These are phyloP conservation scores for Curvularia eragrostidis DNA, from an alignment of 2,329 filamentous ascomycete species.

Conservation along the genomic window DNA sequence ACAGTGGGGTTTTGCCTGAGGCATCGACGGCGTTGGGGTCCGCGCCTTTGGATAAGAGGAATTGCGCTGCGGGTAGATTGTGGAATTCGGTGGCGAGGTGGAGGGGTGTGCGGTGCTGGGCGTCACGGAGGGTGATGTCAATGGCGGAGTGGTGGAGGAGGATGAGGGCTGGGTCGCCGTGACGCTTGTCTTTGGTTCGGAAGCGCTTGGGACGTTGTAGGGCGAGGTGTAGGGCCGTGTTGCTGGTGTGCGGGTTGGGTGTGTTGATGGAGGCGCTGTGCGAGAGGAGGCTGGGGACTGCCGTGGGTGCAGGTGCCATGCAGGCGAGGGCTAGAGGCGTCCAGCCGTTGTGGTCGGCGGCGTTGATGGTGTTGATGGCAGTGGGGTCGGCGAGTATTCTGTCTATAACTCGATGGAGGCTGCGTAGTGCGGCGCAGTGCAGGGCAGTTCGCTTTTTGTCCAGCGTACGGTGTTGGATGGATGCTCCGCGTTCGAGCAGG, in stretches of 20 bases:
- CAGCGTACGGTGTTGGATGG: neutral
- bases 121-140: neutral
- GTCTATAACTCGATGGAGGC: neutral
- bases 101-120: neutral
- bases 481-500: neutral
- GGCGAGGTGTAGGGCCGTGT: neutral
- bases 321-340: neutral
- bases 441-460: neutral
- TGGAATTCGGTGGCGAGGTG: neutral
- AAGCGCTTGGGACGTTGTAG: neutral
- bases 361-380: neutral
- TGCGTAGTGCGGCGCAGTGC: neutral
- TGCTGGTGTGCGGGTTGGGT: neutral
- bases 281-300: slow-evolving; percentile 25
- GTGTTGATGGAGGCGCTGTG: slow-evolving; percentile 22
- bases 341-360: neutral
- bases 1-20: neutral
- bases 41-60: neutral
- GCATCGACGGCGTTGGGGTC: neutral
- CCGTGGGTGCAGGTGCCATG: slow-evolving; percentile 10
- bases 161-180: neutral
- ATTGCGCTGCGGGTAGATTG: neutral
- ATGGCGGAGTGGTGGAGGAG: neutral
- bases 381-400: neutral
- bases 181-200: neutral